Evolutionary conservation across 495 filamentous ascomycete species (phyloP), one percentile per base, ranked within the genome.

Genomic region (Jackrogersella multiformis): DNA sequence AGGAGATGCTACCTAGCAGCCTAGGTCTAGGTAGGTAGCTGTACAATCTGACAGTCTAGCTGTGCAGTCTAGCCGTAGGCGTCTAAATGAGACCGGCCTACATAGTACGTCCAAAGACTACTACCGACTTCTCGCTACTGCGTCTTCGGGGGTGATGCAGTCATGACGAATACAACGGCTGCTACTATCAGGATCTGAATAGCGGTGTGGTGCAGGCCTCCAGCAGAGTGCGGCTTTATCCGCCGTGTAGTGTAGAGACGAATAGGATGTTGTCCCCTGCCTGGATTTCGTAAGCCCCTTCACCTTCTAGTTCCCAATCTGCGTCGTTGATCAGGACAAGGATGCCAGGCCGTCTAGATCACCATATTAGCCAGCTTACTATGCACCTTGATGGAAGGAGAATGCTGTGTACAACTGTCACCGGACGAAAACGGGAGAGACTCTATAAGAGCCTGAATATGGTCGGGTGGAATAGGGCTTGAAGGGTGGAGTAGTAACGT

Each of bases 261-360:
- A 99, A 99, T 51, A 97, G 81, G 72, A 99, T 90, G 70, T 91
- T 94, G 78, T 99, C 95, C 21, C 87, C 83, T 20, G 81, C 73
- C 77, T 94, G 88, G 56, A 98, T 81, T 73, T 92, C 88, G 75
- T 97, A 98, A 57, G 83, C 84, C 66, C 93, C 93, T 77, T 97
- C 94, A 6, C 94, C 95, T 78, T 98, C 96, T 12, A 99, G 86
- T 78, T 97, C 94, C 95, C 95, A 99, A 74, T 99, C 95, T 39
- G 91, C 90, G 69, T 99, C 94, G 75, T 99, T 99, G 76, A 99
- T 94, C 59, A 99, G 81, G 13, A 97, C 96, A 46, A 99, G 86
- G 70, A 98, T 96, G n/a, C 95, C 95, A 5, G 95, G 94, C 48
- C 96, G 92, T 30, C 95, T 98, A 68, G 18, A 54, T 24, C 54